Conservation (phyloP, 805 yeast genomes). For the Isabelozyma pseudorhagii region DNA sequence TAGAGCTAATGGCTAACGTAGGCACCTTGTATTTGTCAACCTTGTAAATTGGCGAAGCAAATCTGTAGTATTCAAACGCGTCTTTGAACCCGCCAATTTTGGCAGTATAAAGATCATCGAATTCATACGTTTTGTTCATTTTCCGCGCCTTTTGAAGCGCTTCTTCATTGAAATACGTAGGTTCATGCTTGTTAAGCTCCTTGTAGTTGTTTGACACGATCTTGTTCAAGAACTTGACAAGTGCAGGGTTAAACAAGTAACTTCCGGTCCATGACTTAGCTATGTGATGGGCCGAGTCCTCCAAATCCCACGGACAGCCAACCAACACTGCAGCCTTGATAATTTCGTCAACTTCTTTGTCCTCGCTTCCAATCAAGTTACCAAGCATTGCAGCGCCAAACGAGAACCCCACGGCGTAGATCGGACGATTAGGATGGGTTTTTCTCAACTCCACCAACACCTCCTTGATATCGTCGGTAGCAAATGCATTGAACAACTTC, state of each 20-base stretch:
- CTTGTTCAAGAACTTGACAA: constrained; percentile 28
- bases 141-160: constrained; percentile 8
- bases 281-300: constrained; percentile 44
- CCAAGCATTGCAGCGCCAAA: constrained; percentile 72
- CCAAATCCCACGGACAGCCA: constrained; percentile 77
- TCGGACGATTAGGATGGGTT: constrained; percentile 58
- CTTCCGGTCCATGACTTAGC: constrained; percentile 32
- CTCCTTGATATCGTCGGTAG: constrained; percentile 67
- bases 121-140: constrained; percentile 44
- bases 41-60: constrained; percentile 55
- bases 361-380: constrained; percentile 67
- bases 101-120: constrained; percentile 66
- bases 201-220: constrained; percentile 33
- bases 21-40: constrained; percentile 59
- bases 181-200: constrained; percentile 23
- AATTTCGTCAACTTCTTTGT: constrained; percentile 24
- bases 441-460: constrained; percentile 48
- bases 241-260: constrained; percentile 31
- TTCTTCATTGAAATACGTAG: constrained; percentile 25
- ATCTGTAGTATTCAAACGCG: constrained; percentile 62
- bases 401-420: constrained; percentile 74
- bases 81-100: constrained; percentile 62
- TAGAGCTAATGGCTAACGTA: constrained; percentile 55
- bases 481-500: constrained; percentile 63
- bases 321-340: constrained; percentile 50